Conservation (phyloP, 2,329 filamentous ascomycete species). For the Trichoderma sp. region DNA sequence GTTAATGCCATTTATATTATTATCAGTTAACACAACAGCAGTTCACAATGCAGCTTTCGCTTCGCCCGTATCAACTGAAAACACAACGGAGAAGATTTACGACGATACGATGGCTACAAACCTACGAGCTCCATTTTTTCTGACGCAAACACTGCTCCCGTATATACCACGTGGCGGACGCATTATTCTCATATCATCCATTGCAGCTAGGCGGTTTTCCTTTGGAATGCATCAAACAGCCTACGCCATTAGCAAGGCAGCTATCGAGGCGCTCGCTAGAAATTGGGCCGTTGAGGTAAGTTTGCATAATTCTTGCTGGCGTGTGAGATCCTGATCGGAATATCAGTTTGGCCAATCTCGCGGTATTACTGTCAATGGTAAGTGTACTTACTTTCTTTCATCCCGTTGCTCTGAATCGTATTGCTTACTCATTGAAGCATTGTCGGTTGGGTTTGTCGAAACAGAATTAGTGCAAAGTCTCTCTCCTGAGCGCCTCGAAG, state of each 20-base stretch:
- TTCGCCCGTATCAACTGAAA: not conserved
- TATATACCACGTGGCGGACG: slow-evolving; percentile 32
- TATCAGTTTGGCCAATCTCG: not conserved
- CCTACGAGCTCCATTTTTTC: slow-evolving; percentile 28
- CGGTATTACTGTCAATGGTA: not conserved
- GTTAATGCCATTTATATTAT: not conserved
- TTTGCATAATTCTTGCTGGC: slow-evolving; percentile 27
- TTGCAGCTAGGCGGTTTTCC: slow-evolving; percentile 26
- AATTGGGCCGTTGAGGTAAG: slow-evolving; percentile 35
- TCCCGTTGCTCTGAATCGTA: not conserved
- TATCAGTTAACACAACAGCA: not conserved
- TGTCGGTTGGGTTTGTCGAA: slow-evolving; percentile 30
- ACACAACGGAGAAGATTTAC: not conserved
- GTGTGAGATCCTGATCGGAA: not conserved
- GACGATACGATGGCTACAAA: slow-evolving; percentile 2
- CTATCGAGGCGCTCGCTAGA: slow-evolving; percentile 29
- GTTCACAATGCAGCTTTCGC: slow-evolving; percentile 1
- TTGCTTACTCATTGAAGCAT: slow-evolving; percentile 34
- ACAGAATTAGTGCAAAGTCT: slow-evolving; percentile 25
- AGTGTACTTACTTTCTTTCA: not conserved
- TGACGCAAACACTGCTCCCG: slow-evolving; percentile 32
- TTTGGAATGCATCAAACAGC: slow-evolving; percentile 30
- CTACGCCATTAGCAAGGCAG: slow-evolving; percentile 36
- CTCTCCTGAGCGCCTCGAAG: slow-evolving; percentile 3
- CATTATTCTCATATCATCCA: slow-evolving; percentile 35